A percentile compares a stretch with the other conserved stretches of the same genome.
phyloP scores from a whole-genome alignment of 2,329 filamentous ascomycete species.

The Colletotrichum chlorophyti region DNA sequence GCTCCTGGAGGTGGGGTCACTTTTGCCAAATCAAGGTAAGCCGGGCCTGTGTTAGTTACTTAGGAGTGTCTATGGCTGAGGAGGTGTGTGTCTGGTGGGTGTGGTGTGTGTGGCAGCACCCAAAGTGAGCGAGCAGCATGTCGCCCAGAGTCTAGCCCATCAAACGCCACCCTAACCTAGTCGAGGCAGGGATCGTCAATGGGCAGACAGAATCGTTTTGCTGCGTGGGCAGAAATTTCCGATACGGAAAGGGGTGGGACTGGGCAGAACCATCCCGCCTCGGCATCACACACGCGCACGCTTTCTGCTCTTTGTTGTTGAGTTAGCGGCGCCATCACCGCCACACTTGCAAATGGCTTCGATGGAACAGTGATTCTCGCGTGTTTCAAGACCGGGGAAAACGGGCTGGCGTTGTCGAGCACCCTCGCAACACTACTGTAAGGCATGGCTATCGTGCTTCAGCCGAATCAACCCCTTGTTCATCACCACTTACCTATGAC shows the following conservation, averaged over 20 bases:
- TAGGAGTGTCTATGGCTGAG: conserved; percentile 4
- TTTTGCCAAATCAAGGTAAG: conserved; percentile 20
- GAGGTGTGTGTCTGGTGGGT: conserved; percentile 9
- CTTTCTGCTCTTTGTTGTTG: background rate
- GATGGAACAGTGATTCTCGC: background rate
- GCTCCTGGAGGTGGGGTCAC: conserved; percentile 22
- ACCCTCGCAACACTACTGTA: background rate
- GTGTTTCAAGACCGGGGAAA: background rate
- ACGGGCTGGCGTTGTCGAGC: background rate
- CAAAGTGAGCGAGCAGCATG: background rate
- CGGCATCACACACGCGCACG: conserved; percentile 21
- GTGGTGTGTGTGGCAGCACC: conserved; percentile 12
- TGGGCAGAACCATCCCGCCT: conserved; percentile 24
- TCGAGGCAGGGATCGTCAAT: conserved; percentile 13
- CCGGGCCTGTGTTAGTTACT: conserved; percentile 20
- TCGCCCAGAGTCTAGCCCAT: conserved; percentile 24
- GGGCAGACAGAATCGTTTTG: conserved; percentile 23
- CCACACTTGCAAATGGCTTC: conserved; percentile 16
- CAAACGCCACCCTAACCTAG: conserved; percentile 20
- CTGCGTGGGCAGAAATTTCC: conserved; percentile 28
- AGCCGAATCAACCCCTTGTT: background rate
- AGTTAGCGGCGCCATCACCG: conserved; percentile 8
- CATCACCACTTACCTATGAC: background rate
- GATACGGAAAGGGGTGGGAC: conserved; percentile 16
- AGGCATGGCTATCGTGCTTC: background rate